Percentiles rank a stretch among this genome's conserved stretches.
Evolutionary conservation across 306 rosid species (phyloP).

Genomic region (Coriaria nepalensis): DNA sequence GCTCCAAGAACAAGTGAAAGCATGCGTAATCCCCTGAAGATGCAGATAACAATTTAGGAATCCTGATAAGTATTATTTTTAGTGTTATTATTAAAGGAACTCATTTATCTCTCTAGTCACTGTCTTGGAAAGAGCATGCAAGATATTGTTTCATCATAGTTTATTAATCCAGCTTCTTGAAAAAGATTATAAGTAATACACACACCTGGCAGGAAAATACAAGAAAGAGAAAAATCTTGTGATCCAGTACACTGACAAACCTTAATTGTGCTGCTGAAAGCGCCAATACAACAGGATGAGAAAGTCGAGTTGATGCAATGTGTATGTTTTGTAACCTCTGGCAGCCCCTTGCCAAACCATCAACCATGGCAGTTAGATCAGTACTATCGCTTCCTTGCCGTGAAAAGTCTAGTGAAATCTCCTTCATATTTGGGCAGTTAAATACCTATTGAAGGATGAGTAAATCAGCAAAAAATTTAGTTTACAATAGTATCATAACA

Average conservation of each 20-base stretch:
- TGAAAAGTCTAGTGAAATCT: conserved; percentile 78
- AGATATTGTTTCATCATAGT: no score
- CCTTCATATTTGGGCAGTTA: conserved; percentile 77
- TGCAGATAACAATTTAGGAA: no score
- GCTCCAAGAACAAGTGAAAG: conserved; percentile 97
- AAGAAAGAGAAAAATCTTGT: conserved; percentile 1
- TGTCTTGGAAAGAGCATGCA: no score
- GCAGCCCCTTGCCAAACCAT: conserved; percentile 63
- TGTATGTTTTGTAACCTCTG: conserved; percentile 74
- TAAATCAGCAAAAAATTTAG: conserved; percentile 9
- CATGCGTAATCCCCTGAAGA: conserved; percentile 62
- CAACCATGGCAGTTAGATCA: conserved; percentile 53
- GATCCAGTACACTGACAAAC: conserved; percentile 28
- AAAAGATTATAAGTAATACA: not conserved
- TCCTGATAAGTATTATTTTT: no score
- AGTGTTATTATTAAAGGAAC: conserved; percentile 1
- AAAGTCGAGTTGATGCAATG: conserved; percentile 70
- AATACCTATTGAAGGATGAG: conserved; percentile 33
- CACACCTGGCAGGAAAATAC: not conserved
- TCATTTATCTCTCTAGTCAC: conserved; percentile 8
- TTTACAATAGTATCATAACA: not conserved
- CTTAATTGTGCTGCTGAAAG: conserved; percentile 79
- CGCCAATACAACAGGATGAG: conserved; percentile 80
- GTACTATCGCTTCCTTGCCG: conserved; percentile 55
- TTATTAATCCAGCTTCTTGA: no score